A percentile compares a stretch with the other conserved stretches of the same genome.
phyloP scores from a whole-genome alignment of 2,329 filamentous ascomycete genomes.

The Aspergillus flavus region DNA sequence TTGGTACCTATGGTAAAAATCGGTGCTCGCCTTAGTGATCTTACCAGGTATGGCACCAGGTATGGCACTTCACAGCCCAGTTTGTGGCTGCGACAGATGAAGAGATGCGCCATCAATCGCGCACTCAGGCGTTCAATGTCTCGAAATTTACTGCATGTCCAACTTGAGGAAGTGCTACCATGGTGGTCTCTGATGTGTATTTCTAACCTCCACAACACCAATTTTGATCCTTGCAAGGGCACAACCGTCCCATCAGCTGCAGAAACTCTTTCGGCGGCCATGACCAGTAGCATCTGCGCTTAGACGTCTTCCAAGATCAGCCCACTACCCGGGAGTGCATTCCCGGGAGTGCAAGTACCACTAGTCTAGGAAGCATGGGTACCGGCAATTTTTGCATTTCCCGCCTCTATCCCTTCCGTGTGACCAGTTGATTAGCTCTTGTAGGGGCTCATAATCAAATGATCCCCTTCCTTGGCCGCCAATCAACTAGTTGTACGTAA shows the following conservation, averaged over 20 bases:
- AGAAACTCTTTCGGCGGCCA: constrained; percentile 3
- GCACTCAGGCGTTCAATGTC: not conserved
- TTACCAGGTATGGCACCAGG: constrained; percentile 9
- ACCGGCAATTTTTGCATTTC: not conserved
- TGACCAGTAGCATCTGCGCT: constrained; percentile 1
- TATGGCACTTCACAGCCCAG: constrained; percentile 4
- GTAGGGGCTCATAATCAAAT: not conserved
- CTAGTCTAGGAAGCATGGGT: not conserved
- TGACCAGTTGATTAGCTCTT: not conserved
- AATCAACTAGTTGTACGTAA: not conserved
- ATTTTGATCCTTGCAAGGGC: constrained; percentile 9
- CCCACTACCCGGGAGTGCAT: constrained; percentile 4
- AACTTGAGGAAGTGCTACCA: too few relatives aligned
- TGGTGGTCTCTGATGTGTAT: not conserved
- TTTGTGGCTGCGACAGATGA: not conserved
- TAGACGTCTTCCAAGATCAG: constrained; percentile 2
- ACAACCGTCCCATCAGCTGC: constrained; percentile 5
- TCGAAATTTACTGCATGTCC: not conserved
- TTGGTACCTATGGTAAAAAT: not conserved
- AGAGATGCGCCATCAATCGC: constrained; percentile 1
- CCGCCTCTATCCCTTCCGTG: not conserved
- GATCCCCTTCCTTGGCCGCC: not conserved
- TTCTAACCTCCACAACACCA: not conserved
- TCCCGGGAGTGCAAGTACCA: not conserved
- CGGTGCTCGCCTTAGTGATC: not conserved